Evolutionary conservation across 306 rosid species (phyloP), one percentile per base, ranked within the genome.

Genomic region (Medicago arabica): DNA sequence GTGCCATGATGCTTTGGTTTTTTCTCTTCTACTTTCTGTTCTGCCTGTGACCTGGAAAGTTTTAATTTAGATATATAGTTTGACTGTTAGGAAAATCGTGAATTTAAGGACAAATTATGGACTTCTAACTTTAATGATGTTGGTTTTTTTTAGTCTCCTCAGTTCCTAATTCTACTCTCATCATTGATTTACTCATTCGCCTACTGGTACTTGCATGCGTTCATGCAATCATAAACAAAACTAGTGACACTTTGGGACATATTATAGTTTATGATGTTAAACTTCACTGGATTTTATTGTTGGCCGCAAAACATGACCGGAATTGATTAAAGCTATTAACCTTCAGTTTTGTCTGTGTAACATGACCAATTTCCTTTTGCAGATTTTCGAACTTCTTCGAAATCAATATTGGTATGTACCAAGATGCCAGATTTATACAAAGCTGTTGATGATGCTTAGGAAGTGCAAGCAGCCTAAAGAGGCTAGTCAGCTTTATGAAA

Each of bases 341-440:
- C 55, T 65, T 78, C 23, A 34, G 25, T 23, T 78, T 54, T 54
- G 68, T 63, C 73, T 76, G 38, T 71, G 47, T 80, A 53, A 14
- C 36, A 14, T n/a, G n/a, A 65, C 1, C 3, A 14, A 13, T 78
- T 63, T 25, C 41, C 46, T 77, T 63, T 61, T 78, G 69, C 82
- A 94, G 98, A 85, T 88, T 72, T 94, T 94, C 66, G 86, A 80
- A n/a, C 85, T 94, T 44, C 93, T 94, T 67, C 94, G 97, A 38
- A 81, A 88, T 86, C 98, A 94, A 75, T 75, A 74, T 5, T 94
- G 98, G 98, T 94, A 94, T 63, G 82, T 85, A 76, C 90, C 97
- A 5, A 89, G 97, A 86, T 81, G 94, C 81, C 94, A 86, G 81
- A 91, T 96, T 9, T 94, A 94, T 77, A 76, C 95, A 31, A 91